A percentile compares a stretch with the other conserved stretches of the same genome.
phyloP scores from a whole-genome alignment of 768 basidiomycete species.

The Arthromyces matolae region DNA sequence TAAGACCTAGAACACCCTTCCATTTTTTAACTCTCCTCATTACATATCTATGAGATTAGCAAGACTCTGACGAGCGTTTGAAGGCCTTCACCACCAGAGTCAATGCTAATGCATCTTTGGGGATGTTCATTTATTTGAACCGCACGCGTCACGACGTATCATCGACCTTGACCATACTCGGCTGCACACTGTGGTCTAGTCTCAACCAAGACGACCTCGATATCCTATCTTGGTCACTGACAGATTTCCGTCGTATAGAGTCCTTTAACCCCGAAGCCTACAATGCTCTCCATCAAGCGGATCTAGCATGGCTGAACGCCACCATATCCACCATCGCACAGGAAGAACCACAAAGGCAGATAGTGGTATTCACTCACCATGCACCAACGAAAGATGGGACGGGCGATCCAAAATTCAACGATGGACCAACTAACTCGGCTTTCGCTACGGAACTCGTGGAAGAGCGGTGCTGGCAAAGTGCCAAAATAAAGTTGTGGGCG shows the following conservation, averaged over 20 bases:
- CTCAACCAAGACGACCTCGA: conserved; percentile 26
- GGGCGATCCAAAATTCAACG: conserved; percentile 26
- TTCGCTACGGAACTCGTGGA: conserved; percentile 31
- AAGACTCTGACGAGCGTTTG: background rate
- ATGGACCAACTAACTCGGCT: conserved; percentile 22
- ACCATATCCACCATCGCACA: conserved; percentile 20
- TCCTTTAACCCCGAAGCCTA: conserved; percentile 16
- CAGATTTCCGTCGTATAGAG: conserved; percentile 31
- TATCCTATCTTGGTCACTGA: conserved; percentile 24
- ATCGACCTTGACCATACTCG: conserved; percentile 31
- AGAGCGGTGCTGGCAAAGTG: conserved; percentile 22
- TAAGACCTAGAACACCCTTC: background rate
- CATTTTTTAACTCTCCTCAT: background rate
- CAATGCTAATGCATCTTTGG: conserved; percentile 5
- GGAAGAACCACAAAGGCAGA: conserved; percentile 25
- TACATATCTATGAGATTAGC: background rate
- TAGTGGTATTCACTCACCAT: conserved; percentile 38
- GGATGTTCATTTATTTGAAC: conserved; percentile 30
- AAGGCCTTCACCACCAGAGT: background rate
- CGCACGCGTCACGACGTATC: conserved; percentile 32
- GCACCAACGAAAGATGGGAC: conserved; percentile 35
- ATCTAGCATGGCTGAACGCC: conserved; percentile 30
- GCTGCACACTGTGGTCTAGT: conserved; percentile 37
- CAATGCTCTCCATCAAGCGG: conserved; percentile 20
- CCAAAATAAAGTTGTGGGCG: conserved; percentile 31